phyloP scores from a whole-genome alignment of 345 rosid species.

The Salix purpurea region DNA sequence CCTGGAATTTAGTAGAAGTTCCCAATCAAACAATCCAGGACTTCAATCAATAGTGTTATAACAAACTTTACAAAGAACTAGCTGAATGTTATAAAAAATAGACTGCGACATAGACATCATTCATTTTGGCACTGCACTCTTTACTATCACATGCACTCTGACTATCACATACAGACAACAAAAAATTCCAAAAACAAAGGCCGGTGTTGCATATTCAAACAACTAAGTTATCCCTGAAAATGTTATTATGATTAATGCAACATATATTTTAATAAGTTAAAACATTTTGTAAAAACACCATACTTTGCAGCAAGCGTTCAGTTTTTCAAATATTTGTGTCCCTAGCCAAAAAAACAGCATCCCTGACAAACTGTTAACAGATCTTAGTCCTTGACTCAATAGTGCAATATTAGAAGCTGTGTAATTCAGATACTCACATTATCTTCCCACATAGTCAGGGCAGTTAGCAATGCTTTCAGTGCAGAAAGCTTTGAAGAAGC shows the following conservation, averaged over 20 bases:
- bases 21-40: neutral
- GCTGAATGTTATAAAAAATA: neutral
- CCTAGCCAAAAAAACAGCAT: neutral
- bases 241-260: no score
- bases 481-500: conserved; percentile 59
- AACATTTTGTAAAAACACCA: neutral
- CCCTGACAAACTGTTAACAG: neutral
- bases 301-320: neutral
- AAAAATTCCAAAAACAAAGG: neutral
- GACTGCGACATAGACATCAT: neutral
- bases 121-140: neutral
- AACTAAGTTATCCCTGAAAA: neutral
- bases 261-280: neutral
- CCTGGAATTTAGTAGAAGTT: neutral
- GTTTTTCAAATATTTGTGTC: neutral
- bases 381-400: neutral
- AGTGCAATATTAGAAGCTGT: conserved; percentile 1
- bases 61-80: neutral
- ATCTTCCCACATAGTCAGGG: conserved; percentile 51
- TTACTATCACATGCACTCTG: neutral
- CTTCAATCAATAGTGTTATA: neutral
- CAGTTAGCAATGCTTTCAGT: conserved; percentile 54
- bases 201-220: neutral
- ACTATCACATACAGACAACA: neutral
- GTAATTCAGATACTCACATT: conserved; percentile 51